Evolutionary conservation across 805 yeast species (phyloP).

Genomic region (Starmerella ratchasimensis): DNA sequence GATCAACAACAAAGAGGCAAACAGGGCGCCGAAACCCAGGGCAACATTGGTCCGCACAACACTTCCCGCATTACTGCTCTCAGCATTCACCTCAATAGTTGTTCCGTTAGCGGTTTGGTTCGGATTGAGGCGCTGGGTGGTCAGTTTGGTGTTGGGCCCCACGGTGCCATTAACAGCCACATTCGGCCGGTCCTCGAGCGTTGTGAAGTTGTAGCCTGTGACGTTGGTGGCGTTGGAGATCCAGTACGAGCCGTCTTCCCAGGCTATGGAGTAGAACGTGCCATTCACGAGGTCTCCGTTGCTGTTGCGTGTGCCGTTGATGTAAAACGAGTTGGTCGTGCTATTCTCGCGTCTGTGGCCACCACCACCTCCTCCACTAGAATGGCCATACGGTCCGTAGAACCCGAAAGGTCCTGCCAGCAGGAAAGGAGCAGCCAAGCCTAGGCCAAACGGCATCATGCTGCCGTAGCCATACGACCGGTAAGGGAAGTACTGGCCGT

Average conservation of each 20-base stretch:
- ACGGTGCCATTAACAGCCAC: conserved; percentile 10
- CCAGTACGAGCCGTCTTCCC: conserved; percentile 1
- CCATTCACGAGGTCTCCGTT: conserved; percentile 1
- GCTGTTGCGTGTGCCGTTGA: conserved; percentile 5
- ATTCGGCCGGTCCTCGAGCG: background rate
- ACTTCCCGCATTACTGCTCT: too few species aligned
- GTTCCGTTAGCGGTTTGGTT: conserved; percentile 11
- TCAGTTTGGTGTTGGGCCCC: background rate
- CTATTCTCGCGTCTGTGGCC: conserved; percentile 5
- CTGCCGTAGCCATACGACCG: conserved; percentile 5
- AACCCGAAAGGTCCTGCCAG: conserved; percentile 13
- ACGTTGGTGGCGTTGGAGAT: background rate
- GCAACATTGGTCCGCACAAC: too few species aligned
- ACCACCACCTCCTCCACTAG: background rate
- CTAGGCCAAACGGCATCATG: conserved; percentile 2
- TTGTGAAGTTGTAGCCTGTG: background rate
- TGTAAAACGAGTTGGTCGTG: conserved; percentile 3
- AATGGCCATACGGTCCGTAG: conserved; percentile 7
- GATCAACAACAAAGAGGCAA: too few species aligned
- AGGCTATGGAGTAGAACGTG: background rate
- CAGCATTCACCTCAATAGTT: too few species aligned
- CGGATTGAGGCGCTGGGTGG: conserved; percentile 3
- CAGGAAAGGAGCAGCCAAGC: conserved; percentile 5
- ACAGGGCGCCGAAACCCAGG: too few species aligned
- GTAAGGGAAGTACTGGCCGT: conserved; percentile 12